Percentiles rank a stretch among this genome's conserved stretches.
Evolutionary conservation across 139 green algal genomes (phyloP).

Genomic region (Chloropicon primus): DNA sequence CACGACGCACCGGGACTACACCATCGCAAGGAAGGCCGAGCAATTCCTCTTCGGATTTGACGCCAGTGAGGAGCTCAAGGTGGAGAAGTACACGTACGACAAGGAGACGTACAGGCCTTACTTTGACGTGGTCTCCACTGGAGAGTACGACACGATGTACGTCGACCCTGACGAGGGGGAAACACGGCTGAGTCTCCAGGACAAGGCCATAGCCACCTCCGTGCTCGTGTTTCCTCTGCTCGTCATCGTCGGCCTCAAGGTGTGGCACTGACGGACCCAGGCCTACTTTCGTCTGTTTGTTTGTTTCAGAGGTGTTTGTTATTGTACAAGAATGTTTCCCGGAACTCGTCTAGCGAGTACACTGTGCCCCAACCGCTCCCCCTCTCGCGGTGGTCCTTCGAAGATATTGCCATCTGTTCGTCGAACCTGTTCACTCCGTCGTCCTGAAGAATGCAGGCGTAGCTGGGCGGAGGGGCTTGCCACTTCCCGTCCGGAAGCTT

Average conservation of each 20-base stretch:
- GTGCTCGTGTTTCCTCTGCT: not conserved
- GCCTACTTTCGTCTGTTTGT: not conserved
- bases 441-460: constrained; percentile 14
- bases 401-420: not conserved
- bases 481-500: constrained; percentile 8
- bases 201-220: not conserved
- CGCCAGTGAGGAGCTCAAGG: not conserved
- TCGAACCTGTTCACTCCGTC: constrained; percentile 8
- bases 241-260: not conserved
- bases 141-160: not conserved
- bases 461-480: constrained; percentile 22
- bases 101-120: not conserved
- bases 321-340: not conserved
- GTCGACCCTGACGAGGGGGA: no score
- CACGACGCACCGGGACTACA: not conserved
- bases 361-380: not conserved
- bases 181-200: not conserved
- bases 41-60: not conserved
- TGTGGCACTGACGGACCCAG: not conserved
- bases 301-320: not conserved
- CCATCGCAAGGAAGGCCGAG: not conserved
- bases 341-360: not conserved
- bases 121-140: not conserved
- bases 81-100: not conserved
- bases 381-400: not conserved